Conservation (phyloP, 1,284 basidiomycete genomes). For the Trichosporon asahii region DNA sequence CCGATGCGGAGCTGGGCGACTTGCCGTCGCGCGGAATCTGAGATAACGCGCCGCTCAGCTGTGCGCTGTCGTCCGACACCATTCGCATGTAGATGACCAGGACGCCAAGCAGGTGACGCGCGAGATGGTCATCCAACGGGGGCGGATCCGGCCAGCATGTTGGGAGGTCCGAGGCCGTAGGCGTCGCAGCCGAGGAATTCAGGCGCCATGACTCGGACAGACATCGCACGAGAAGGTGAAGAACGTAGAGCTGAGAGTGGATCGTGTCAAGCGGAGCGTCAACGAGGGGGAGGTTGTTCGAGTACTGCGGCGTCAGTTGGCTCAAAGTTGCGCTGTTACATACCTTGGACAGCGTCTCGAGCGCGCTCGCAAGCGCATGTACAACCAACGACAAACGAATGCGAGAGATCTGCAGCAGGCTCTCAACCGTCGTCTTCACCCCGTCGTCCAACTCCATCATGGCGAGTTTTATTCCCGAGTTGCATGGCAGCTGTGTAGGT, state of each 20-base stretch:
- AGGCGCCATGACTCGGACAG: slow-evolving; percentile 71
- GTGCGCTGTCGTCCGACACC: slow-evolving; percentile 54
- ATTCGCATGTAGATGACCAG: slow-evolving; percentile 78
- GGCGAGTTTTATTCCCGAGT: slow-evolving; percentile 70
- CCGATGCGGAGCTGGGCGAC: slow-evolving; percentile 26
- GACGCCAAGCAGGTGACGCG: slow-evolving; percentile 77
- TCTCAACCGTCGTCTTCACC: slow-evolving; percentile 68
- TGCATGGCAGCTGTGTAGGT: slow-evolving; percentile 68
- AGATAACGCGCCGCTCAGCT: slow-evolving; percentile 12
- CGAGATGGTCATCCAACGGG: slow-evolving; percentile 77
- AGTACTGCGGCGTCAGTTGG: slow-evolving; percentile 41
- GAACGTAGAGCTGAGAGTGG: slow-evolving; percentile 82
- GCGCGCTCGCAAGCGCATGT: slow-evolving; percentile 67
- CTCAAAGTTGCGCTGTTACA: slow-evolving; percentile 32
- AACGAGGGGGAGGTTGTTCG: slow-evolving; percentile 30
- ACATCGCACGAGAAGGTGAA: slow-evolving; percentile 74
- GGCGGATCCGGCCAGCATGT: slow-evolving; percentile 64
- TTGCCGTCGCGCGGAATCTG: slow-evolving; percentile 26
- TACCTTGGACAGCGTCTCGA: slow-evolving; percentile 75
- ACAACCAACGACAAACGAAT: slow-evolving; percentile 74
- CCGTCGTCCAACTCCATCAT: slow-evolving; percentile 70
- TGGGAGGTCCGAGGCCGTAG: slow-evolving; percentile 30
- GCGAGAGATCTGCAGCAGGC: slow-evolving; percentile 70
- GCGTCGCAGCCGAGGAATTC: slow-evolving; percentile 26
- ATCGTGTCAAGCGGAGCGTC: slow-evolving; percentile 67